Evolutionary conservation across 1,284 basidiomycete species (phyloP).

Genomic region (Paramarasmius palmivorus): DNA sequence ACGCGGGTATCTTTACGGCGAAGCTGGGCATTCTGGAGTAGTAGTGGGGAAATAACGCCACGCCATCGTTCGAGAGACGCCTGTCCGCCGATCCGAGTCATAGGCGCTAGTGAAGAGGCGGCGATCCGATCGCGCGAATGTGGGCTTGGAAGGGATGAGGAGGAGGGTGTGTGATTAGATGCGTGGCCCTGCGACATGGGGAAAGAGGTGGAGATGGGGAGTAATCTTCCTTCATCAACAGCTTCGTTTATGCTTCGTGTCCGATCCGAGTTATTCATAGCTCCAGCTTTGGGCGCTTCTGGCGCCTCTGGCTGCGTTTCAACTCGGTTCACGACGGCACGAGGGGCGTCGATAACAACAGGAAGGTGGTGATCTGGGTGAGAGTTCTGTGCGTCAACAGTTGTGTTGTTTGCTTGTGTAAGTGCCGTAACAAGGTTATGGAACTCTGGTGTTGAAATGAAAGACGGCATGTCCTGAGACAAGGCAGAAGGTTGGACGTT

Average conservation of each 20-base stretch:
- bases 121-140: background rate
- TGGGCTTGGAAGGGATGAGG: background rate
- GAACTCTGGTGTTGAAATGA: background rate
- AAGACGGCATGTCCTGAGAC: too few species aligned
- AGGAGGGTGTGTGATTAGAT: background rate
- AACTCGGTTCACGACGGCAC: too few species aligned
- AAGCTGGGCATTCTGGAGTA: constrained; percentile 9
- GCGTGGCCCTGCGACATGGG: background rate
- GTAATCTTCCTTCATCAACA: too few species aligned
- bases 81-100: background rate
- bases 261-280: too few species aligned
- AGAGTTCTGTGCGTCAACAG: too few species aligned
- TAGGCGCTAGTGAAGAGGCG: background rate
- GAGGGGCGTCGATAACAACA: too few species aligned
- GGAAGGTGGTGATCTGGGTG: too few species aligned
- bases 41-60: constrained; percentile 5
- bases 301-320: too few species aligned
- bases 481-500: too few species aligned
- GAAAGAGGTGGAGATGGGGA: background rate
- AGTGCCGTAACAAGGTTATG: background rate
- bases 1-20: constrained; percentile 1
- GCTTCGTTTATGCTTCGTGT: too few species aligned
- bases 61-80: background rate
- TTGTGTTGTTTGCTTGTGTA: too few species aligned
- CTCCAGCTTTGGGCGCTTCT: too few species aligned